Conservation (phyloP, 2,329 filamentous ascomycete species). For the Fusarium sp. region DNA sequence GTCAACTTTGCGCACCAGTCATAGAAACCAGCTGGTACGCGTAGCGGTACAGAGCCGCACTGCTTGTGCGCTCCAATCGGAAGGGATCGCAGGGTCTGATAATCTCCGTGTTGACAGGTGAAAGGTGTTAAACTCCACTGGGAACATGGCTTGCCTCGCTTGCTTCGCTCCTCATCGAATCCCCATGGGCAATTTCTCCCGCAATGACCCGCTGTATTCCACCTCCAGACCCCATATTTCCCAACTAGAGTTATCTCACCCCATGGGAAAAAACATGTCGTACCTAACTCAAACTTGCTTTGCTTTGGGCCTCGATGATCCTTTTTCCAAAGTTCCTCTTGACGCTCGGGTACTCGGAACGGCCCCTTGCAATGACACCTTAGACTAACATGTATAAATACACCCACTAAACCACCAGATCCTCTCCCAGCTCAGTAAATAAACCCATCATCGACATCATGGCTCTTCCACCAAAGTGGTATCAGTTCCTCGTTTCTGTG, state of each 20-base stretch:
- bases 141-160: background rate
- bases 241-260: slow-evolving; percentile 5
- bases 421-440: background rate
- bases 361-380: background rate
- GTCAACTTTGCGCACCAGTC: slow-evolving; percentile 17
- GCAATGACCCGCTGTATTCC: slow-evolving; percentile 8
- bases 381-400: slow-evolving; percentile 5
- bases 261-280: background rate
- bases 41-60: slow-evolving; percentile 7
- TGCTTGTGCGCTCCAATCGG: slow-evolving; percentile 18
- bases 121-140: background rate
- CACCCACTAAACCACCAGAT: background rate
- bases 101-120: background rate
- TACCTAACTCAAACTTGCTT: background rate
- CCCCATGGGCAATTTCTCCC: slow-evolving; percentile 7
- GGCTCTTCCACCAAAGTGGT: slow-evolving; percentile 57
- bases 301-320: background rate
- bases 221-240: slow-evolving; percentile 1
- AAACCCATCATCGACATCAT: slow-evolving; percentile 40
- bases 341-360: slow-evolving; percentile 7
- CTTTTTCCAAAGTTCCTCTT: background rate
- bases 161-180: background rate
- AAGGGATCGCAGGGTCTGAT: background rate
- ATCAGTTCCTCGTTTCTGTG: slow-evolving; percentile 59
- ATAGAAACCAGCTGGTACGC: background rate